phyloP scores from a whole-genome alignment of 768 basidiomycete genomes.

The Xerocomellus dryophilus region DNA sequence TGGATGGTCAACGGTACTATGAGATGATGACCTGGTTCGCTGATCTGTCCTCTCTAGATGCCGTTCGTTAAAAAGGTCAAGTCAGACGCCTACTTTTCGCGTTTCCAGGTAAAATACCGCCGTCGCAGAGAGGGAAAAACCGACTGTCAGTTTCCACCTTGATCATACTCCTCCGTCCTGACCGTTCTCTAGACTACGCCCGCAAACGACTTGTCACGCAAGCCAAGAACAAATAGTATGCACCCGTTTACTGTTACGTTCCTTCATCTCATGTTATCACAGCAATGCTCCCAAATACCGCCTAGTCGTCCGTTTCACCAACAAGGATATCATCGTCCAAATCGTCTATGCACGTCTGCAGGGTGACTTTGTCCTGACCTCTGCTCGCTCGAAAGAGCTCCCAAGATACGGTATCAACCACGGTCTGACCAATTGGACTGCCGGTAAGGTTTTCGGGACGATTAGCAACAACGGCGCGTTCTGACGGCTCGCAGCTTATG shows the following conservation, averaged over 20 bases:
- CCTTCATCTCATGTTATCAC: constrained; percentile 5
- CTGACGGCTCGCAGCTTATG: constrained; percentile 64
- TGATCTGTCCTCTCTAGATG: constrained; percentile 49
- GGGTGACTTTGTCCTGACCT: constrained; percentile 89
- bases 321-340: constrained; percentile 93
- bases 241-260: constrained; percentile 4
- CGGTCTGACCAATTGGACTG: constrained; percentile 98
- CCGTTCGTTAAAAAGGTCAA: constrained; percentile 98
- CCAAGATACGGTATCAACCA: constrained; percentile 96
- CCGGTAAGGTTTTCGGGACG: constrained; percentile 51
- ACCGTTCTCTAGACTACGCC: constrained; percentile 75
- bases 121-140: constrained; percentile 98
- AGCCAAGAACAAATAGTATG: constrained; percentile 99
- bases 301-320: constrained; percentile 98
- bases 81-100: constrained; percentile 95
- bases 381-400: constrained; percentile 88
- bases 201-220: constrained; percentile 95
- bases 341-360: constrained; percentile 96
- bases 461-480: background rate
- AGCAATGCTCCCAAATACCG: constrained; percentile 98
- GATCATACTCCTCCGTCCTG: background rate
- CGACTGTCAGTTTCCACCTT: constrained; percentile 64
- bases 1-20: constrained; percentile 30
- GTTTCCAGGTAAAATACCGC: constrained; percentile 98
- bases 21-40: constrained; percentile 27